Evolutionary conservation across 192 early-diverging fungal species (phyloP).

Genomic region (Allomyces macrogynus): DNA sequence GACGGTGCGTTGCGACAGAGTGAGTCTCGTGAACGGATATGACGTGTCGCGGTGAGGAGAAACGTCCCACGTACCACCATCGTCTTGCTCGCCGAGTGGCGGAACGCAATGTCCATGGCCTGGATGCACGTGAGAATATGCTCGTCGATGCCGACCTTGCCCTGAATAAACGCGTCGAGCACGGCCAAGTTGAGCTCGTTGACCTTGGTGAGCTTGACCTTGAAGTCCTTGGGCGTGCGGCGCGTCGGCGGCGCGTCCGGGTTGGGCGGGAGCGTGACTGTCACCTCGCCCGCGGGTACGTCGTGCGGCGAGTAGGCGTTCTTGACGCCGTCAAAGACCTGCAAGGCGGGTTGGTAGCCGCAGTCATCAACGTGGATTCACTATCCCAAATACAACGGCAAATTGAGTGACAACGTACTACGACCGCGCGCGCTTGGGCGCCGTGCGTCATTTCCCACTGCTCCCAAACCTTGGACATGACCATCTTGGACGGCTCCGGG

Average conservation of each 20-base stretch:
- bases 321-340: slow-evolving; percentile 65
- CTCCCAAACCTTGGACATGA: background rate
- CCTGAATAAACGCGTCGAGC: slow-evolving; percentile 9
- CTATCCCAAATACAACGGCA: background rate
- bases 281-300: slow-evolving; percentile 32
- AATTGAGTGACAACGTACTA: background rate
- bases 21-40: no score
- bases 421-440: background rate
- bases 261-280: slow-evolving; percentile 17
- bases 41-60: slow-evolving; percentile 59
- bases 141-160: slow-evolving; percentile 3
- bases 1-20: slow-evolving; percentile 1
- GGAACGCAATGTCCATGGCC: slow-evolving; percentile 61
- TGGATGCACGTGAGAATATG: slow-evolving; percentile 27
- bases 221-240: slow-evolving; percentile 31
- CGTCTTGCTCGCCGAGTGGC: slow-evolving; percentile 56
- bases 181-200: slow-evolving; percentile 22
- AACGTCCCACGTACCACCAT: slow-evolving; percentile 68
- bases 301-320: slow-evolving; percentile 44
- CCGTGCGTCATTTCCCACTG: slow-evolving; percentile 21
- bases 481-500: slow-evolving; percentile 1
- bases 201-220: slow-evolving; percentile 40
- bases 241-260: slow-evolving; percentile 5
- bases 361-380: background rate
- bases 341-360: background rate